Evolutionary conservation across 176 grass and related monocot genomes (phyloP).

Genomic region (Tillandsia leiboldiana): DNA sequence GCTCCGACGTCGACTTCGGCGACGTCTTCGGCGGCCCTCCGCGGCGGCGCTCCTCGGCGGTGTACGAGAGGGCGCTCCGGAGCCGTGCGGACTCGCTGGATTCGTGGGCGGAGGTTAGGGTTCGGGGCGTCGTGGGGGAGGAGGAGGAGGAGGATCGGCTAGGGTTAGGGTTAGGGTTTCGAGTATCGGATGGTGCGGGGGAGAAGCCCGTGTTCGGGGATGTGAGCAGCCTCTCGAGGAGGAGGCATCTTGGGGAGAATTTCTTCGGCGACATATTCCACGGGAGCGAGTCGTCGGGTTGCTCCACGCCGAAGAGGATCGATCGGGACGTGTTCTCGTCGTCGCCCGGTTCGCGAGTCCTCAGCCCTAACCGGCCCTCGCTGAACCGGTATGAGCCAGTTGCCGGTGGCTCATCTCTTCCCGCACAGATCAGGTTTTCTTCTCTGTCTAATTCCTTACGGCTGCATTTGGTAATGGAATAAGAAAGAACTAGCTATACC

Average conservation of each 20-base stretch:
- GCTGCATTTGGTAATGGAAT: not conserved
- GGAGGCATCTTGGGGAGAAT: conserved; percentile 52
- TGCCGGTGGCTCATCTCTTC: conserved; percentile 28
- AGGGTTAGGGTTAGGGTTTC: not conserved
- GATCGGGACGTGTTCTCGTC: conserved; percentile 48
- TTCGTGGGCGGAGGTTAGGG: not conserved
- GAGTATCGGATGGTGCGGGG: not conserved
- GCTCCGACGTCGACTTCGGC: conserved; percentile 51
- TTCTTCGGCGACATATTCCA: conserved; percentile 87
- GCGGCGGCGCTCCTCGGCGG: conserved; percentile 35
- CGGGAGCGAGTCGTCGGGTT: conserved; percentile 34
- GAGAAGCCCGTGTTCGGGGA: conserved; percentile 71
- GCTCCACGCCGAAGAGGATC: conserved; percentile 31
- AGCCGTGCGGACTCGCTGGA: conserved; percentile 35
- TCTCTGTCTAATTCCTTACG: not conserved
- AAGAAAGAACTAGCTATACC: too few relatives aligned
- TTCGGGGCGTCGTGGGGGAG: conserved; percentile 9
- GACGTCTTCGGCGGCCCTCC: conserved; percentile 88
- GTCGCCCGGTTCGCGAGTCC: conserved; percentile 33
- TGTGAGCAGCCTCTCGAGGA: conserved; percentile 38
- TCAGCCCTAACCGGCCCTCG: conserved; percentile 26
- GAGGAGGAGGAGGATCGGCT: conserved; percentile 17
- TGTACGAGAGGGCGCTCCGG: conserved; percentile 32
- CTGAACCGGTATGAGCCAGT: conserved; percentile 13
- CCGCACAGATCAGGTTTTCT: conserved; percentile 21